Evolutionary conservation across 352 stramenopile genomes (phyloP).

Genomic region (Pythium guiyangense): DNA sequence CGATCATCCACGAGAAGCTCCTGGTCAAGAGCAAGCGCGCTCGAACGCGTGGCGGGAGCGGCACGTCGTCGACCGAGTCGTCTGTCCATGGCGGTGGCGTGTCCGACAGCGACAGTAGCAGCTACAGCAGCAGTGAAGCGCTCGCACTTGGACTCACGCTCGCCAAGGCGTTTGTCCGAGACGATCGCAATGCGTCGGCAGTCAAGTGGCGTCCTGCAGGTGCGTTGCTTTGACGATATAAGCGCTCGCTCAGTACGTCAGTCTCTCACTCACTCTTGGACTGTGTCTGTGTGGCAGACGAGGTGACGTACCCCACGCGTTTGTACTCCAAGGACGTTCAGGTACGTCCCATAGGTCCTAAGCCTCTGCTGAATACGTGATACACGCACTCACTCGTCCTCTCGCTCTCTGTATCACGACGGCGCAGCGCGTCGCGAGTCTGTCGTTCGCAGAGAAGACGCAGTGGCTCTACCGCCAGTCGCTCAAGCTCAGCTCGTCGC

Average conservation of each 20-base stretch:
- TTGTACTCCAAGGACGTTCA: slow-evolving; percentile 16
- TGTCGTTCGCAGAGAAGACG: slow-evolving; percentile 56
- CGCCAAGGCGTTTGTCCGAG: slow-evolving; percentile 13
- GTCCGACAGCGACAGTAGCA: neutral
- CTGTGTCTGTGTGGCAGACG: neutral
- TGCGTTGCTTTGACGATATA: neutral
- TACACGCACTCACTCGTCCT: neutral
- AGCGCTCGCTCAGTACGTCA: neutral
- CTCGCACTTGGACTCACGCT: slow-evolving; percentile 2
- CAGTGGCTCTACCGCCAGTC: slow-evolving; percentile 69
- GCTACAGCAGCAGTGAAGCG: neutral
- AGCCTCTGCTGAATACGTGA: neutral
- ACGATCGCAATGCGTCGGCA: slow-evolving; percentile 1
- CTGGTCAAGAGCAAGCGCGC: slow-evolving; percentile 12
- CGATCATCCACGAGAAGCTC: slow-evolving; percentile 29
- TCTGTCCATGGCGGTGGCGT: slow-evolving; percentile 7
- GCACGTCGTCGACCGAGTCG: slow-evolving; percentile 4
- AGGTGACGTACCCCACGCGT: slow-evolving; percentile 4
- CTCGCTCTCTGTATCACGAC: neutral
- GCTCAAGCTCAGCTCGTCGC: slow-evolving; percentile 48
- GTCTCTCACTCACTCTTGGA: neutral
- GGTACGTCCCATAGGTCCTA: neutral
- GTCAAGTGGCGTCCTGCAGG: slow-evolving; percentile 14
- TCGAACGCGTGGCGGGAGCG: neutral
- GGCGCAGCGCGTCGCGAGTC: slow-evolving; percentile 26